Evolutionary conservation across 2,329 filamentous ascomycete species (phyloP), one percentile per base, ranked within the genome.

Genomic region (Neodidymelliopsis sp.): DNA sequence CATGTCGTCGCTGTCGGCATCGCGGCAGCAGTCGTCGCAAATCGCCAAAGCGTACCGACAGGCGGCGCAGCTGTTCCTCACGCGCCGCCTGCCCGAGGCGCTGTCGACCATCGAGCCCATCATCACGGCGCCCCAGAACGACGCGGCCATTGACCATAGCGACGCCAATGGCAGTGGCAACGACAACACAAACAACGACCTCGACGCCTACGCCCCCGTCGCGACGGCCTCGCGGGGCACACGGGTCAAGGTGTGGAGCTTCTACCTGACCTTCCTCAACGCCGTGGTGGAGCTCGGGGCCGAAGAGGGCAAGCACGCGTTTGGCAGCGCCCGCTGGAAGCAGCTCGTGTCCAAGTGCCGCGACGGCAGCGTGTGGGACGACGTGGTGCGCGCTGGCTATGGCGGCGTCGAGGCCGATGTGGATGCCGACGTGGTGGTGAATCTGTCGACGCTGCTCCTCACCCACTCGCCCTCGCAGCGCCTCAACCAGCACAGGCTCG

Each of bases 1-100:
- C 53, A 84, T 89, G 62, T 84, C 87, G 43, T 89, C 86, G 48
- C 78, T 90, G 37, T 83, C 84, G 20, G 84, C 84, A 39, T 83
- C 87, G 38, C 85, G 86, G 42, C 84, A 85, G 43, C 81, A 81
- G 27, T 80, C 86, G 33, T 87, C 84, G 37, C 84, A 89, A 65
- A 89, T 96, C 66, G 94, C 93, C 60, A 94, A 94, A 75, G 89
- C 89, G 22, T 97, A 97, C 77, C 90, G 93, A 59, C 91, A 96
- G 77, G 90, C 94, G 23, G 95, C 91, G 6, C 92, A 94, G 57
- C 83, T 97, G 18, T 99, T 96, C 76, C 82, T 99, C 52, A 99
- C 94, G 73, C 91, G 94, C 73, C 89, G 93, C 36, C 80, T 97
- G 43, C 89, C 91, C 60, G 94, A 99, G 75, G 90, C 93, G 0